phyloP scores from a whole-genome alignment of 2,329 filamentous ascomycete genomes.

The Pyrenophora graminea region DNA sequence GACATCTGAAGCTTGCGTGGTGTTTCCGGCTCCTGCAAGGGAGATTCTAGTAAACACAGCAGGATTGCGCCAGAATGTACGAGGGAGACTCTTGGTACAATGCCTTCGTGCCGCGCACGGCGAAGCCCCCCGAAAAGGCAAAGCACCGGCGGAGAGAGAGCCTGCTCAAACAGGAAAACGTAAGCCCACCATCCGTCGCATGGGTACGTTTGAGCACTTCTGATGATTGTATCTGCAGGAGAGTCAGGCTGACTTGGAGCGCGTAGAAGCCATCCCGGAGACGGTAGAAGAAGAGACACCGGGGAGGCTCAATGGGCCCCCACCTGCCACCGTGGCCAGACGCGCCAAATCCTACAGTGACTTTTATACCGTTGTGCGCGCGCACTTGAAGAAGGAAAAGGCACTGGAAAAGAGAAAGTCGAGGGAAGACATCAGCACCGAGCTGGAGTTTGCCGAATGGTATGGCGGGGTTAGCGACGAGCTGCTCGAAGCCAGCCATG shows the following conservation, averaged over 20 bases:
- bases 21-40: slow-evolving; percentile 6
- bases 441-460: slow-evolving; percentile 63
- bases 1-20: slow-evolving; percentile 11
- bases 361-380: slow-evolving; percentile 68
- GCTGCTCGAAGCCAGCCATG: slow-evolving; percentile 79
- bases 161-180: slow-evolving; percentile 61
- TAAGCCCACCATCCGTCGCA: slow-evolving; percentile 48
- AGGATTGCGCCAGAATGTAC: slow-evolving; percentile 60
- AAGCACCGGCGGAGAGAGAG: slow-evolving; percentile 71
- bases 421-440: slow-evolving; percentile 56
- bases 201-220: slow-evolving; percentile 43
- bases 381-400: slow-evolving; percentile 60
- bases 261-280: slow-evolving; percentile 61
- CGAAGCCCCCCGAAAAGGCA: slow-evolving; percentile 41
- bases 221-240: slow-evolving; percentile 55
- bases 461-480: slow-evolving; percentile 65
- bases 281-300: slow-evolving; percentile 63
- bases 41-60: not conserved
- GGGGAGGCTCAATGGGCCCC: slow-evolving; percentile 62
- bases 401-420: slow-evolving; percentile 44
- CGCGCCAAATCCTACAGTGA: slow-evolving; percentile 79
- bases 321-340: slow-evolving; percentile 66
- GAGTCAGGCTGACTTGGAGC: slow-evolving; percentile 58
- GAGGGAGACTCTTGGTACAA: slow-evolving; percentile 80
- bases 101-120: slow-evolving; percentile 67